Conservation (phyloP, 1,284 basidiomycete species). For the Entoloma clypeatum region DNA sequence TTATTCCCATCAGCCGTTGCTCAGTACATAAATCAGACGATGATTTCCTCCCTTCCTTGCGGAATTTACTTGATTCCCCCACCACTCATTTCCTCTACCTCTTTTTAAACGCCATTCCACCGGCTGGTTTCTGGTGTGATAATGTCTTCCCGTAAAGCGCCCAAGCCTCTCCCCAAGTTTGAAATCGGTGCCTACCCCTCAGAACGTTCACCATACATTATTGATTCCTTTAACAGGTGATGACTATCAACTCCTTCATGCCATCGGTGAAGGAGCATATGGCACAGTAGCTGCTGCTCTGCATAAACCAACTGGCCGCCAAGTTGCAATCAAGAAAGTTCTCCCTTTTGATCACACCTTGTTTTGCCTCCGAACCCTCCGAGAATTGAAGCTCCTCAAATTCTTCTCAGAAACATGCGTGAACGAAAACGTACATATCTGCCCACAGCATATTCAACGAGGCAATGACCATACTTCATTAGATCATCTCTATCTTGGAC, state of each 20-base stretch:
- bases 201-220: slow-evolving; percentile 9
- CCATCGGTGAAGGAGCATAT: slow-evolving; percentile 75
- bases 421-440: slow-evolving; percentile 45
- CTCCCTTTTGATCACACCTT: slow-evolving; percentile 83
- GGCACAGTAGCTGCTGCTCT: slow-evolving; percentile 69
- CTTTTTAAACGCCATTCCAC: slow-evolving; percentile 25
- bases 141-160: slow-evolving; percentile 47
- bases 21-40: slow-evolving; percentile 20
- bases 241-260: slow-evolving; percentile 72
- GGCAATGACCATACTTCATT: slow-evolving; percentile 3
- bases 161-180: slow-evolving; percentile 60
- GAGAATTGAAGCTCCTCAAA: slow-evolving; percentile 78
- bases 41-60: slow-evolving; percentile 22
- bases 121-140: slow-evolving; percentile 40
- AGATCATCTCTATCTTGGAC: slow-evolving; percentile 86
- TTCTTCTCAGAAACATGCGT: slow-evolving; percentile 82
- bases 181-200: slow-evolving; percentile 48
- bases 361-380: slow-evolving; percentile 73
- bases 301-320: slow-evolving; percentile 58
- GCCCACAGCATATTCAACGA: neutral
- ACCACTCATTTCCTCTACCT: slow-evolving; percentile 10
- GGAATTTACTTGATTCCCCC: slow-evolving; percentile 24
- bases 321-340: slow-evolving; percentile 82
- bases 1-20: slow-evolving; percentile 11
- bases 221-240: slow-evolving; percentile 44